phyloP scores from a whole-genome alignment of 2,329 filamentous ascomycete genomes.

The Graphium sp. region DNA sequence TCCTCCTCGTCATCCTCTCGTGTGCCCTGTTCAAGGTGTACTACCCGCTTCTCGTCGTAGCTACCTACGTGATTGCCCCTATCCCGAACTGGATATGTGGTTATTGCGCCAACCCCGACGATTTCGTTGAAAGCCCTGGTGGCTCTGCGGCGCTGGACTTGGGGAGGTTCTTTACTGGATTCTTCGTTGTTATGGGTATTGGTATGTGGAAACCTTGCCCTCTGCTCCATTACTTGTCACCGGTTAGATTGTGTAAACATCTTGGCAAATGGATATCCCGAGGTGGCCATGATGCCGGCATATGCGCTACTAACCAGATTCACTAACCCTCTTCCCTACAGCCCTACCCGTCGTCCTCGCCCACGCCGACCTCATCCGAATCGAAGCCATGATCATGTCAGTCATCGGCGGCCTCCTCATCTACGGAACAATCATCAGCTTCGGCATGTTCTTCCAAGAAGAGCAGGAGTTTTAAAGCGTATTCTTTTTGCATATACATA shows the following conservation, averaged over 20 bases:
- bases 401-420: conserved; percentile 85
- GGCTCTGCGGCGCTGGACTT: conserved; percentile 81
- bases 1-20: conserved; percentile 96
- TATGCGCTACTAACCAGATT: too few species aligned
- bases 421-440: conserved; percentile 96
- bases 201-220: conserved; percentile 49
- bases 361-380: conserved; percentile 66
- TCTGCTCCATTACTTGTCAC: conserved; percentile 2
- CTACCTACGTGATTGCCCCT: conserved; percentile 84
- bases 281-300: too few species aligned
- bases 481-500: too few species aligned
- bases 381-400: conserved; percentile 88
- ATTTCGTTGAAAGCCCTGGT: conserved; percentile 79
- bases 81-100: conserved; percentile 93
- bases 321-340: too few species aligned
- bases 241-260: conserved; percentile 1
- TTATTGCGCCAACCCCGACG: conserved; percentile 79
- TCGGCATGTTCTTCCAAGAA: conserved; percentile 95
- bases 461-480: conserved; percentile 93
- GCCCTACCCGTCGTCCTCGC: conserved; percentile 79
- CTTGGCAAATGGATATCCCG: too few species aligned
- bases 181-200: conserved; percentile 93
- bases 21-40: conserved; percentile 91
- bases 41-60: conserved; percentile 88
- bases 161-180: conserved; percentile 85